phyloP scores from a whole-genome alignment of 306 rosid genomes.

The Trichosanthes truncata region DNA sequence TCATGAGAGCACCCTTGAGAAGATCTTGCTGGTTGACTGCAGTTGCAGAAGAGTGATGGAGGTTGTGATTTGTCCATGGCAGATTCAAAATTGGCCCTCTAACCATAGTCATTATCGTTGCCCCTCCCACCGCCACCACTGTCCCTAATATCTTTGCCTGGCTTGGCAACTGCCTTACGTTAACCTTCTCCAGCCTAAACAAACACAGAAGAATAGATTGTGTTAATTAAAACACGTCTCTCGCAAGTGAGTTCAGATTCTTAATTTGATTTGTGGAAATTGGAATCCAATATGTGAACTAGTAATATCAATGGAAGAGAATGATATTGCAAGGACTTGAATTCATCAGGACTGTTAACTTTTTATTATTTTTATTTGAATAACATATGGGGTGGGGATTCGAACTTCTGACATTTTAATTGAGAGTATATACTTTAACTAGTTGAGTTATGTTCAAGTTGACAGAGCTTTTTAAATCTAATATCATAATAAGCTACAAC shows the following conservation, averaged over 20 bases:
- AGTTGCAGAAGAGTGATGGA: not conserved
- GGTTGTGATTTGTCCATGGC: constrained; percentile 41
- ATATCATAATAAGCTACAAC: not conserved
- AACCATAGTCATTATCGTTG: constrained; percentile 74
- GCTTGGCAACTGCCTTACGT: constrained; percentile 22
- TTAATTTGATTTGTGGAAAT: not conserved
- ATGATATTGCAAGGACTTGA: not conserved
- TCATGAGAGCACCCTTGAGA: constrained; percentile 37
- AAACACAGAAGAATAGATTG: not conserved
- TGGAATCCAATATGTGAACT: not conserved
- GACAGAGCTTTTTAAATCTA: too few species aligned
- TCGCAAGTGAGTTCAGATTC: not conserved
- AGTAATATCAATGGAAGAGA: not conserved
- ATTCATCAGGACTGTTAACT: not conserved
- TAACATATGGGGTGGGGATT: too few species aligned
- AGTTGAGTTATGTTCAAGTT: too few species aligned
- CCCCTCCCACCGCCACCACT: constrained; percentile 67
- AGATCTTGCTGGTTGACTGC: constrained; percentile 19
- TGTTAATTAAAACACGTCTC: not conserved
- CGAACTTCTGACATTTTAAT: too few species aligned
- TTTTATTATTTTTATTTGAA: too few species aligned
- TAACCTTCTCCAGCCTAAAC: constrained; percentile 41
- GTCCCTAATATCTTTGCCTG: constrained; percentile 50
- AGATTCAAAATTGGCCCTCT: constrained; percentile 58
- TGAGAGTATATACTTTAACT: too few species aligned